Evolutionary conservation across 129 eudicot species (phyloP).

Genomic region (Smallanthus sonchifolius): DNA sequence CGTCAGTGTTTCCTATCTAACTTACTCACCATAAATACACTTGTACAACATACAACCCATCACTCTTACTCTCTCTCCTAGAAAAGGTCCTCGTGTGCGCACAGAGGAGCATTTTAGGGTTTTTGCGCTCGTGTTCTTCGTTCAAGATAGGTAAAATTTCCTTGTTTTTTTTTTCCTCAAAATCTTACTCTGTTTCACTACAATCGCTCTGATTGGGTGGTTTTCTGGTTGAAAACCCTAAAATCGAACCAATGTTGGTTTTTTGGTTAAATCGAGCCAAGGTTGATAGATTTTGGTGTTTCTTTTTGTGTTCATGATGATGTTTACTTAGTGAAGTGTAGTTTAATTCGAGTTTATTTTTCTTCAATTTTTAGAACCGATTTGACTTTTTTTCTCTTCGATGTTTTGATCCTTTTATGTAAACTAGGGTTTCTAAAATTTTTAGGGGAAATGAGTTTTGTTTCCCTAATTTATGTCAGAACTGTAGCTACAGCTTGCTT

Average conservation of each 20-base stretch:
- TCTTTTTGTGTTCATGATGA: background rate
- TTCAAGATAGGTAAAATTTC: slow-evolving; percentile 4
- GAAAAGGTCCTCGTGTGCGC: background rate
- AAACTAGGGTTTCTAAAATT: background rate
- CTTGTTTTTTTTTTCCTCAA: background rate
- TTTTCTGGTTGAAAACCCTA: slow-evolving; percentile 15
- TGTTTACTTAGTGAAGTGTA: background rate
- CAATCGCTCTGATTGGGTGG: background rate
- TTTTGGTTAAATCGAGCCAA: background rate
- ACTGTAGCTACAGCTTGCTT: background rate
- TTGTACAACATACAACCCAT: slow-evolving; percentile 13
- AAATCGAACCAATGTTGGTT: slow-evolving; percentile 21
- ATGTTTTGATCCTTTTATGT: background rate
- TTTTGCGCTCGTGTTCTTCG: slow-evolving; percentile 11
- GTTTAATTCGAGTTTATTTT: background rate
- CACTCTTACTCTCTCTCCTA: slow-evolving; percentile 13
- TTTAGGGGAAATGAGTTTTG: slow-evolving; percentile 9
- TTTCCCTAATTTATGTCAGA: background rate
- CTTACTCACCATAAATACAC: background rate
- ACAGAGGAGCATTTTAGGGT: background rate
- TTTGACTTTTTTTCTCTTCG: background rate
- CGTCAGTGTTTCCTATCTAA: slow-evolving; percentile 17
- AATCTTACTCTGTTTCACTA: background rate
- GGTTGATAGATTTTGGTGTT: background rate
- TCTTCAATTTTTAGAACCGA: background rate